Evolutionary conservation across 1,284 basidiomycete species (phyloP).

Genomic region (Trichosporon faecale): DNA sequence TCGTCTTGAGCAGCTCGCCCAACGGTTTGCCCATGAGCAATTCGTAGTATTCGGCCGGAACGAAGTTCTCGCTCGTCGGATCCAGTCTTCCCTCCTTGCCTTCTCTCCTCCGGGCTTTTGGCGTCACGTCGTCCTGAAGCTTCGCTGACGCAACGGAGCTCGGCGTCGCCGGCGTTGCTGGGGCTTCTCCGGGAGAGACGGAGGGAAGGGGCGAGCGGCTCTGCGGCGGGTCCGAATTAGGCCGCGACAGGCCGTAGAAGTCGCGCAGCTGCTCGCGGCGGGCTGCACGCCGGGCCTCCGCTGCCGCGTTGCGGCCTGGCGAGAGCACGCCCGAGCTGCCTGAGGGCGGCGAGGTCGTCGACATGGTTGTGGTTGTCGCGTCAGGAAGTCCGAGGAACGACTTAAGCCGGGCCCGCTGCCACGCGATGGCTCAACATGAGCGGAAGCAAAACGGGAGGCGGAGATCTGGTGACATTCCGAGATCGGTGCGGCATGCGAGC

Average conservation of each 20-base stretch:
- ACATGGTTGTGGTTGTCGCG: neutral
- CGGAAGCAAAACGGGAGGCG: too few relatives aligned
- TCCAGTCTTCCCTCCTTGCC: neutral
- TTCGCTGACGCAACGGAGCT: neutral
- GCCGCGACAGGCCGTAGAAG: slow-evolving; percentile 39
- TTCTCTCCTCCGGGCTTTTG: neutral
- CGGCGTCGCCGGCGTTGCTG: slow-evolving; percentile 5
- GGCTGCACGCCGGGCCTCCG: slow-evolving; percentile 34
- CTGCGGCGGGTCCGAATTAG: neutral
- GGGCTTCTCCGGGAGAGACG: neutral
- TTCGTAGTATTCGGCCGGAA: slow-evolving; percentile 45
- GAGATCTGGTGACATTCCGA: neutral
- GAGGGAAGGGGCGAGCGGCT: neutral
- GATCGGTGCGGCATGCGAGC: neutral
- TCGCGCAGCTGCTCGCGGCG: slow-evolving; percentile 43
- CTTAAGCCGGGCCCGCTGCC: neutral
- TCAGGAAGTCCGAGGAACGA: neutral
- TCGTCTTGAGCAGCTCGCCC: slow-evolving; percentile 40
- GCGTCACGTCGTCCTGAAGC: neutral
- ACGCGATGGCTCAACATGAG: neutral
- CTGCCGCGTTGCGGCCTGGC: slow-evolving; percentile 13
- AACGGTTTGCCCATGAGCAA: slow-evolving; percentile 40
- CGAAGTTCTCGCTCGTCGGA: slow-evolving; percentile 27
- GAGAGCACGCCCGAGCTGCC: slow-evolving; percentile 16
- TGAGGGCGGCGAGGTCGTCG: slow-evolving; percentile 7